A percentile compares a stretch with the other conserved stretches of the same genome.
These are phyloP conservation scores for Clonostachys solani DNA, from an alignment of 2,329 filamentous ascomycete species.

Conservation along the genomic window DNA sequence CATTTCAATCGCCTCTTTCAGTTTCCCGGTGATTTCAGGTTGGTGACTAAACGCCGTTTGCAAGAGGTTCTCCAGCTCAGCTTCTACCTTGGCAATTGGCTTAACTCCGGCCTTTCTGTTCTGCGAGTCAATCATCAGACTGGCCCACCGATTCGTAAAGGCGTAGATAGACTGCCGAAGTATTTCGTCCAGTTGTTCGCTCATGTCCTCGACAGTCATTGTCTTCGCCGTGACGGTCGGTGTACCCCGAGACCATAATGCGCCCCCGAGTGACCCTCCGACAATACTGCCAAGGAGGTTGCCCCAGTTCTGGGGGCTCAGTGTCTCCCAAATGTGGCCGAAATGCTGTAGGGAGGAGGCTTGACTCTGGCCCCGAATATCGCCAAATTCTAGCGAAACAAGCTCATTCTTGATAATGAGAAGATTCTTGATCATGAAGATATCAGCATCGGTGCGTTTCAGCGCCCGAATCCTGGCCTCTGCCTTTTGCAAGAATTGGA, in stretches of 20 bases:
- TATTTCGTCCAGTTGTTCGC: constrained; percentile 60
- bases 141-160: constrained; percentile 58
- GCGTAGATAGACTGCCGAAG: constrained; percentile 58
- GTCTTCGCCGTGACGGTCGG: constrained; percentile 30
- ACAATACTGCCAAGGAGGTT: constrained; percentile 56
- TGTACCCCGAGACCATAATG: constrained; percentile 37
- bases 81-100: constrained; percentile 47
- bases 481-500: constrained; percentile 74
- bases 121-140: constrained; percentile 42
- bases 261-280: constrained; percentile 49
- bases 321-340: constrained; percentile 59
- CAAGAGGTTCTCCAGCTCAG: constrained; percentile 53
- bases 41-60: constrained; percentile 54
- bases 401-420: constrained; percentile 95
- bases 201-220: constrained; percentile 51
- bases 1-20: constrained; percentile 57
- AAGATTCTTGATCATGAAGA: constrained; percentile 93
- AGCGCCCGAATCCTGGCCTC: constrained; percentile 65
- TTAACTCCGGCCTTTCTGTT: constrained; percentile 42
- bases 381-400: constrained; percentile 88
- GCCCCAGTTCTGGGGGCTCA: constrained; percentile 52
- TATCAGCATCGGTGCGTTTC: constrained; percentile 65
- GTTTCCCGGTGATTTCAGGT: constrained; percentile 52
- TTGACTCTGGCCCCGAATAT: constrained; percentile 46
- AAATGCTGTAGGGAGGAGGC: constrained; percentile 52